Evolutionary conservation across 2,329 filamentous ascomycete genomes (phyloP).

Genomic region (Furcasterigmium furcatum): DNA sequence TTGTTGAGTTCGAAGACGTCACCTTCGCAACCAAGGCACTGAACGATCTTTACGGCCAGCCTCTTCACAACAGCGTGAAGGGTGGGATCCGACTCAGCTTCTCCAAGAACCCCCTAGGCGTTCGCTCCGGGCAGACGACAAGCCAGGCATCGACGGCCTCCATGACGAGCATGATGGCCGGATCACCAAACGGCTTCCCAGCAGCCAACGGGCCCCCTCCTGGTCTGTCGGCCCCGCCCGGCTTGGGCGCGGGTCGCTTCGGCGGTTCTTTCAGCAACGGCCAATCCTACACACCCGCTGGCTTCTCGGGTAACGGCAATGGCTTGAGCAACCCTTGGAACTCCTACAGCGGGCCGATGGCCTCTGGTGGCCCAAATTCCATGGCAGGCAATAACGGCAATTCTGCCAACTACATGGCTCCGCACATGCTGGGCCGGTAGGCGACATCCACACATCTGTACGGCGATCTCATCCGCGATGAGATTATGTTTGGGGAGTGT

Average conservation of each 20-base stretch:
- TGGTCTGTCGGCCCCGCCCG: conserved; percentile 73
- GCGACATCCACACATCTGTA: background rate
- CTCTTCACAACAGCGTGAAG: conserved; percentile 87
- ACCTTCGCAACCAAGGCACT: conserved; percentile 89
- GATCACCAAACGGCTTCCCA: conserved; percentile 57
- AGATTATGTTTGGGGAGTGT: no score
- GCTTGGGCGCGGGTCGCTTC: conserved; percentile 43
- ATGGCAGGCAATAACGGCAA: conserved; percentile 14
- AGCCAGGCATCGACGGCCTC: conserved; percentile 40
- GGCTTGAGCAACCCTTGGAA: conserved; percentile 11
- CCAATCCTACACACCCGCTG: conserved; percentile 11
- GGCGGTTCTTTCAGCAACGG: conserved; percentile 8
- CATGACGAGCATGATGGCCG: conserved; percentile 55
- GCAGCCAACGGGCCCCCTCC: conserved; percentile 76
- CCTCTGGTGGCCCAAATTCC: conserved; percentile 13
- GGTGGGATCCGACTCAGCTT: conserved; percentile 94
- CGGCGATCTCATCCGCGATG: no score
- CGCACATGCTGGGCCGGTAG: conserved; percentile 30
- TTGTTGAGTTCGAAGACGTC: conserved; percentile 95
- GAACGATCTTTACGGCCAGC: conserved; percentile 82
- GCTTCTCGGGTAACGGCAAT: conserved; percentile 14
- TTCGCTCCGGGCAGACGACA: conserved; percentile 71
- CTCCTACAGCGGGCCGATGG: conserved; percentile 11
- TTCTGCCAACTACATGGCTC: conserved; percentile 20
- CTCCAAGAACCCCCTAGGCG: conserved; percentile 94